phyloP scores from a whole-genome alignment of 2,329 filamentous ascomycete species.

The Colletotrichum cereale region DNA sequence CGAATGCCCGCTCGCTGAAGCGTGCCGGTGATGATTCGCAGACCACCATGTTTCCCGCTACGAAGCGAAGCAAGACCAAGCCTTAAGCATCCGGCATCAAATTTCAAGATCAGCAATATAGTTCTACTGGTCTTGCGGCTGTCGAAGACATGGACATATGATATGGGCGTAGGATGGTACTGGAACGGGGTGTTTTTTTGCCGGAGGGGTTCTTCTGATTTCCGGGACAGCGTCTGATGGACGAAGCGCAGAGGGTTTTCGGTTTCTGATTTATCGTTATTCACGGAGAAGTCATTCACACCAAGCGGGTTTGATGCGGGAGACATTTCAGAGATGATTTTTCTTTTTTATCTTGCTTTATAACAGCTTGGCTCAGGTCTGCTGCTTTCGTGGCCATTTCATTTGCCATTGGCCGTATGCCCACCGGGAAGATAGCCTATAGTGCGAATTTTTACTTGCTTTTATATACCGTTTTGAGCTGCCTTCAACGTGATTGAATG shows the following conservation, averaged over 20 bases:
- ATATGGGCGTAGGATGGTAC: background rate
- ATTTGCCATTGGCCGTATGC: conserved; percentile 13
- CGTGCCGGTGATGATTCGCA: background rate
- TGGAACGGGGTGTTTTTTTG: background rate
- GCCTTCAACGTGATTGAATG: background rate
- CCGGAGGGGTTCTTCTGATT: background rate
- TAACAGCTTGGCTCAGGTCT: background rate
- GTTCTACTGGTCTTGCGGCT: background rate
- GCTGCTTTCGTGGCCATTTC: background rate
- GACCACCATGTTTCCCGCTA: background rate
- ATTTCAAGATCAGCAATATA: background rate
- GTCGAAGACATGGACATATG: background rate
- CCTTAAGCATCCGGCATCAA: background rate
- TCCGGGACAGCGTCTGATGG: conserved; percentile 1
- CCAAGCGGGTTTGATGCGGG: background rate
- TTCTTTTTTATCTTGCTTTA: background rate
- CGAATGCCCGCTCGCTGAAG: background rate
- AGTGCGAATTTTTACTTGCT: background rate
- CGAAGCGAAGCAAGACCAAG: conserved; percentile 17
- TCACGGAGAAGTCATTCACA: background rate
- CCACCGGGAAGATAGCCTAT: conserved; percentile 11
- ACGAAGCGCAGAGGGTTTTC: background rate
- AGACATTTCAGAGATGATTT: background rate
- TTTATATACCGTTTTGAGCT: background rate
- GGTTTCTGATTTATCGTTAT: background rate